Conservation (phyloP, 148 eudicot species). For the Vaccinium macrocarpon region DNA sequence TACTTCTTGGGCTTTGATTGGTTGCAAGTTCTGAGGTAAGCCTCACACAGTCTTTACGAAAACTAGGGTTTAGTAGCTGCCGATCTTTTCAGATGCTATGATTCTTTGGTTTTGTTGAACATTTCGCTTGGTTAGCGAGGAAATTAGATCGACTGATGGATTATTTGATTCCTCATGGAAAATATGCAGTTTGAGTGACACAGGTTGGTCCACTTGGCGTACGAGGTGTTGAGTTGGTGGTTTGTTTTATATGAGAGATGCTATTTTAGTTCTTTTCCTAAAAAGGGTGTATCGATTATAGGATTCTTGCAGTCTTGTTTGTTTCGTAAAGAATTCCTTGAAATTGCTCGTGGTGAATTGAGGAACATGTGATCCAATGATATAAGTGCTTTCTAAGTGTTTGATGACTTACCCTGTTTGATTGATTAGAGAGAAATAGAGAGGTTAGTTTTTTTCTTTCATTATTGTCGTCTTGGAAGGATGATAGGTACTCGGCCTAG, state of each 20-base stretch:
- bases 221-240: not conserved
- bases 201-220: not conserved
- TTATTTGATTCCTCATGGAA: not conserved
- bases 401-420: not conserved
- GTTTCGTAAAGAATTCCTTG: not conserved
- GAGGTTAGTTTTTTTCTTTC: not conserved
- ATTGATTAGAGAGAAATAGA: not conserved
- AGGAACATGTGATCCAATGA: not conserved
- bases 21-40: not conserved
- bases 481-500: not conserved
- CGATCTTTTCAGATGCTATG: not conserved
- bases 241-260: not conserved
- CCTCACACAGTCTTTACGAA: not conserved
- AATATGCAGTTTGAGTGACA: not conserved
- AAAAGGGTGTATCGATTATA: not conserved
- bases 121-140: not conserved
- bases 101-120: not conserved
- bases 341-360: not conserved
- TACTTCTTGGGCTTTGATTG: not conserved
- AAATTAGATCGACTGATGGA: not conserved
- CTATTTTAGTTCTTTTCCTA: not conserved
- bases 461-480: not conserved
- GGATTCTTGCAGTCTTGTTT: too few species aligned
- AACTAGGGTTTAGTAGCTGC: slow-evolving; percentile 5
- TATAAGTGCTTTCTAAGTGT: not conserved